These are phyloP conservation scores for Xylariaceae sp. DNA, from an alignment of 2,329 filamentous ascomycete species.

Conservation along the genomic window DNA sequence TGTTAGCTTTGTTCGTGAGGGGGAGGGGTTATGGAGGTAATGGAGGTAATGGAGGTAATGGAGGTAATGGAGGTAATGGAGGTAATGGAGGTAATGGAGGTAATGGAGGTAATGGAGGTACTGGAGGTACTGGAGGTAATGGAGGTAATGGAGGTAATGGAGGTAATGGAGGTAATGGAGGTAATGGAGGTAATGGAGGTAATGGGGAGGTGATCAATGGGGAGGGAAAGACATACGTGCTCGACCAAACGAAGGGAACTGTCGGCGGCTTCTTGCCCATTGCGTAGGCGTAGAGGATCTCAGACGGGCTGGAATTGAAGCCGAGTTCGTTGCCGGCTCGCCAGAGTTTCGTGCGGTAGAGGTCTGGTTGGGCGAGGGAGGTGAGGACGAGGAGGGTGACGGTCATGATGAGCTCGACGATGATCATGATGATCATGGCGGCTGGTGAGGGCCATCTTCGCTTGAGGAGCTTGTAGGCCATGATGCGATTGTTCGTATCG, in stretches of 20 bases:
- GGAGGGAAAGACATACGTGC: constrained; percentile 52
- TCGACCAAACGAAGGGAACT: constrained; percentile 67
- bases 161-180: too few species aligned
- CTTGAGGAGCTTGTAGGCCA: constrained; percentile 52
- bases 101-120: too few species aligned
- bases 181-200: too few species aligned
- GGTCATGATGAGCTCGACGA: constrained; percentile 60
- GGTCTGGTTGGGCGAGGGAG: constrained; percentile 66
- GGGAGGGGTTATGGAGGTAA: too few species aligned
- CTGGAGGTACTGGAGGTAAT: too few species aligned
- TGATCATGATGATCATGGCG: constrained; percentile 59
- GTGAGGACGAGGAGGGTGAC: constrained; percentile 65
- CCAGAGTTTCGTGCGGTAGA: constrained; percentile 69
- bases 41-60: too few species aligned
- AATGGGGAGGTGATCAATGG: too few species aligned
- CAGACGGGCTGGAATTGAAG: constrained; percentile 68
- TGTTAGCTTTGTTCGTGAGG: too few species aligned
- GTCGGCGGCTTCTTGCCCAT: constrained; percentile 60
- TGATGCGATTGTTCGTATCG: constrained; percentile 19
- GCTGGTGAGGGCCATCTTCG: constrained; percentile 53
- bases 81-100: too few species aligned
- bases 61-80: too few species aligned
- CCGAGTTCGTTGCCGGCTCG: constrained; percentile 62
- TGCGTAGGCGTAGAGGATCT: constrained; percentile 66
- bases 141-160: too few species aligned